phyloP scores from a whole-genome alignment of 2,329 filamentous ascomycete species.

The Huntiella moniliformis region DNA sequence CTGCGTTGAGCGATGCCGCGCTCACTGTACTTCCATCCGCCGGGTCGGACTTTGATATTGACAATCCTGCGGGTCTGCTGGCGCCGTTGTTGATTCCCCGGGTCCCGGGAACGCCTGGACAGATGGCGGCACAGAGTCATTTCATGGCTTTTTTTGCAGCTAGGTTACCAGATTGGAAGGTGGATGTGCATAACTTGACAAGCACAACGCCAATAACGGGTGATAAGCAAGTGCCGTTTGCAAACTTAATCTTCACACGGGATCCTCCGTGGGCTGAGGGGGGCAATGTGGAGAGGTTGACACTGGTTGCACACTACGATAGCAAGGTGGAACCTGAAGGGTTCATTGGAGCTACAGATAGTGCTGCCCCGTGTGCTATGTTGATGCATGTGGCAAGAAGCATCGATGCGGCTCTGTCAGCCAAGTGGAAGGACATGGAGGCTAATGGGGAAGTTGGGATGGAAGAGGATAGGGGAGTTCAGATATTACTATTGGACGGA shows the following conservation, averaged over 20 bases:
- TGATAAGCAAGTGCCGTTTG: slow-evolving; percentile 55
- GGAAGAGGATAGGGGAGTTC: slow-evolving; percentile 64
- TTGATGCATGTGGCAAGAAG: slow-evolving; percentile 69
- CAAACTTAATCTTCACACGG: slow-evolving; percentile 68
- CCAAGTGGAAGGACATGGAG: slow-evolving; percentile 63
- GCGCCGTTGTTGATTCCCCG: slow-evolving; percentile 75
- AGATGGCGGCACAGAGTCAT: slow-evolving; percentile 53
- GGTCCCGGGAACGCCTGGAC: slow-evolving; percentile 71
- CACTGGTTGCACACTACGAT: slow-evolving; percentile 87
- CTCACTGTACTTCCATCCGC: slow-evolving; percentile 54
- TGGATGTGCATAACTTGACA: slow-evolving; percentile 82
- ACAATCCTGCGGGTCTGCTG: slow-evolving; percentile 49
- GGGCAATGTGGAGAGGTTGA: slow-evolving; percentile 64
- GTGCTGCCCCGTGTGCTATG: slow-evolving; percentile 85
- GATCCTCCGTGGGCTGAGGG: slow-evolving; percentile 65
- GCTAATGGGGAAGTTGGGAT: slow-evolving; percentile 37
- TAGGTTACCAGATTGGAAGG: slow-evolving; percentile 57
- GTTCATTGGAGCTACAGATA: slow-evolving; percentile 88
- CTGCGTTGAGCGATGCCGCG: slow-evolving; percentile 52
- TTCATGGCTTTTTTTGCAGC: slow-evolving; percentile 65
- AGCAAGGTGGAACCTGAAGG: slow-evolving; percentile 61
- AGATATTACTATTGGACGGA: slow-evolving; percentile 79
- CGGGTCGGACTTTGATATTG: slow-evolving; percentile 58
- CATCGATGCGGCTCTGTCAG: slow-evolving; percentile 60
- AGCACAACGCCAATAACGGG: slow-evolving; percentile 61